These are phyloP conservation scores for Aegilops longissima DNA, from an alignment of 176 grass and related monocot genomes.

Conservation along the genomic window DNA sequence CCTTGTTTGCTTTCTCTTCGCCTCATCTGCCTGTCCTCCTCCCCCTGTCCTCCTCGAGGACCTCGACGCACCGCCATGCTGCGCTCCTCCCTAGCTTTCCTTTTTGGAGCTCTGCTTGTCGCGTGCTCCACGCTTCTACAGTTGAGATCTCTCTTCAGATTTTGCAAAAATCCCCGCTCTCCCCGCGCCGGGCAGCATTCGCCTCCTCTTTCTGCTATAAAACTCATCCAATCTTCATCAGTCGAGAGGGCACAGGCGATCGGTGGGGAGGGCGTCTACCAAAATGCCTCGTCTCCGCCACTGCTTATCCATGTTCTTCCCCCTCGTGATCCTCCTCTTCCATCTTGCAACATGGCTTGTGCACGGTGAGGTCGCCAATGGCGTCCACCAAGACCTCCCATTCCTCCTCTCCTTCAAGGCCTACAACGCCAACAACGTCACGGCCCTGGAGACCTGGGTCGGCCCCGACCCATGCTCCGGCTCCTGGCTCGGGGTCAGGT, in stretches of 20 bases:
- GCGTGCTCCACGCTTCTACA: background rate
- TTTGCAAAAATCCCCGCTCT: conserved; percentile 27
- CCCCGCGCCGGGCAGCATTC: conserved; percentile 23
- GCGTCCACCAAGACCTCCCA: conserved; percentile 36
- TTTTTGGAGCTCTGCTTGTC: conserved; percentile 50
- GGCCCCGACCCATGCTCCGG: conserved; percentile 59
- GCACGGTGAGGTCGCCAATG: conserved; percentile 27
- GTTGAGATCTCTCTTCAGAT: background rate
- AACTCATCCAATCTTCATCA: background rate
- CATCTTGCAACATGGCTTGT: background rate
- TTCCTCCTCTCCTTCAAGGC: conserved; percentile 52
- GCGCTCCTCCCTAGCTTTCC: conserved; percentile 28
- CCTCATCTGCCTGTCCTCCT: conserved; percentile 25
- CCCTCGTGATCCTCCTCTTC: conserved; percentile 13
- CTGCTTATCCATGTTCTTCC: background rate
- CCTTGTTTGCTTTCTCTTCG: conserved; percentile 25
- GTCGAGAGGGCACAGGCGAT: background rate
- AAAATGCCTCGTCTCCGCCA: conserved; percentile 24
- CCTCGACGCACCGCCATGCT: background rate
- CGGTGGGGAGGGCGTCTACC: background rate
- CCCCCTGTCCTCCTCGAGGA: background rate
- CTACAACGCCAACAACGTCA: conserved; percentile 21
- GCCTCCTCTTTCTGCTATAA: conserved; percentile 32
- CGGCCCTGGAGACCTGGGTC: conserved; percentile 38
- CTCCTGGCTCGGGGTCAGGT: conserved; percentile 47